Percentiles rank a stretch among this genome's conserved stretches.
Evolutionary conservation across 106 monocot species (phyloP).

Genomic region (Dioscorea dumetorum): DNA sequence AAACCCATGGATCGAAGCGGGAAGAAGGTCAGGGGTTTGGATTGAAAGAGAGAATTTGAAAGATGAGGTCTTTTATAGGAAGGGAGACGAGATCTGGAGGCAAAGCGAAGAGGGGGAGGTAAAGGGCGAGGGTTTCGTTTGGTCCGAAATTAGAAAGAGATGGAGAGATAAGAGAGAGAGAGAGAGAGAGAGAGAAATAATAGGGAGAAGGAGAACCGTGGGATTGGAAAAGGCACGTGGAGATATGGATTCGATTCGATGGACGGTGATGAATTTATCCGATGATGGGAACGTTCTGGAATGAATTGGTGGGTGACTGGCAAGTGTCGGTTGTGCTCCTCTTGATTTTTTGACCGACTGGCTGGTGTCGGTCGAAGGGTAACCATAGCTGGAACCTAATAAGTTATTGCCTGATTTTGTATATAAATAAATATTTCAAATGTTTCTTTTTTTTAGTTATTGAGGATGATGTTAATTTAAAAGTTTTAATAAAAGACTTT

Average conservation of each 20-base stretch:
- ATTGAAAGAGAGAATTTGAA: background rate
- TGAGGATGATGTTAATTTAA: no score
- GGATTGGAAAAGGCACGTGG: no score
- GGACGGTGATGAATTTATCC: no score
- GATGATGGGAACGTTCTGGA: background rate
- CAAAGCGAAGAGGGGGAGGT: background rate
- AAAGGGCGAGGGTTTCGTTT: background rate
- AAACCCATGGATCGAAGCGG: constrained; percentile 13
- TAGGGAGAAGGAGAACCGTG: background rate
- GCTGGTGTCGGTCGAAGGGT: no score
- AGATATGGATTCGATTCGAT: no score
- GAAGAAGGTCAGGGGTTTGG: constrained; percentile 3
- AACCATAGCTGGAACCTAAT: no score
- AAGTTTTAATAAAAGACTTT: no score
- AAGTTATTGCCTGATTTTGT: no score
- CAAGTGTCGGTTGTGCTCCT: background rate
- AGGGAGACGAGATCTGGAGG: background rate
- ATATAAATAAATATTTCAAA: no score
- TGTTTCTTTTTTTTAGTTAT: no score
- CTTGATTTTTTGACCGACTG: no score
- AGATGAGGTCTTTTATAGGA: constrained; percentile 4
- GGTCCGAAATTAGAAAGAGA: background rate
- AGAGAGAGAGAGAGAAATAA: background rate
- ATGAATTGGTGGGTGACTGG: background rate
- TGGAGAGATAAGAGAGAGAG: background rate